phyloP scores from a whole-genome alignment of 768 basidiomycete genomes.

The Amanita inopinata region DNA sequence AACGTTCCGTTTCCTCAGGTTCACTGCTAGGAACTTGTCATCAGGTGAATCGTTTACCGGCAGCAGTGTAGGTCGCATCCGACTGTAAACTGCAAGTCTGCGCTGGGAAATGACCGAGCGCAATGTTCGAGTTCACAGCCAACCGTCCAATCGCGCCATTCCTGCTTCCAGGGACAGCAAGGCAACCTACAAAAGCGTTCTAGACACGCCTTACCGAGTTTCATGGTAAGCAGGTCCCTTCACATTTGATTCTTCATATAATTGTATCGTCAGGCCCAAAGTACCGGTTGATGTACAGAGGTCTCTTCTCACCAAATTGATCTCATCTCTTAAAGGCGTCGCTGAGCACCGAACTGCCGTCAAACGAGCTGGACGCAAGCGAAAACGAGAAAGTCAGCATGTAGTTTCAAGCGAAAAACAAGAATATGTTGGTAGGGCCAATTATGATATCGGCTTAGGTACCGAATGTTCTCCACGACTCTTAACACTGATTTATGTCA shows the following conservation, averaged over 20 bases:
- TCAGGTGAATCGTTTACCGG: no score
- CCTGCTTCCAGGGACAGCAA: slow-evolving; percentile 42
- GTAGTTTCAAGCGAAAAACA: slow-evolving; percentile 12
- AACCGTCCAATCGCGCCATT: slow-evolving; percentile 56
- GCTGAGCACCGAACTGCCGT: slow-evolving; percentile 31
- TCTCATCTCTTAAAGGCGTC: slow-evolving; percentile 41
- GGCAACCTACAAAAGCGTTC: slow-evolving; percentile 55
- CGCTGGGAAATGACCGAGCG: slow-evolving; percentile 41
- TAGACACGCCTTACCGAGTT: slow-evolving; percentile 65
- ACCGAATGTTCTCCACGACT: neutral
- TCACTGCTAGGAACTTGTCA: no score
- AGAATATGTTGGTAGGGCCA: slow-evolving; percentile 11
- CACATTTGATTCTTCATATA: slow-evolving; percentile 9
- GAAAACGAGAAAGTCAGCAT: slow-evolving; percentile 22
- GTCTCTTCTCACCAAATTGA: slow-evolving; percentile 37
- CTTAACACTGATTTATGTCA: neutral
- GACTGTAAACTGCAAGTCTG: no score
- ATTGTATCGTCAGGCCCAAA: slow-evolving; percentile 39
- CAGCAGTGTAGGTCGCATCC: no score
- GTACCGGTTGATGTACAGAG: slow-evolving; percentile 59
- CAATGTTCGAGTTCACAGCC: slow-evolving; percentile 41
- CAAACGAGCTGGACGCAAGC: slow-evolving; percentile 25
- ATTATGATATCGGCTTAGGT: slow-evolving; percentile 7
- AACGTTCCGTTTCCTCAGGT: no score
- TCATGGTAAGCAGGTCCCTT: slow-evolving; percentile 39